Base-by-base conservation (phyloP, 2,329 filamentous ascomycete genomes). In the Didymella pomorum region DNA sequence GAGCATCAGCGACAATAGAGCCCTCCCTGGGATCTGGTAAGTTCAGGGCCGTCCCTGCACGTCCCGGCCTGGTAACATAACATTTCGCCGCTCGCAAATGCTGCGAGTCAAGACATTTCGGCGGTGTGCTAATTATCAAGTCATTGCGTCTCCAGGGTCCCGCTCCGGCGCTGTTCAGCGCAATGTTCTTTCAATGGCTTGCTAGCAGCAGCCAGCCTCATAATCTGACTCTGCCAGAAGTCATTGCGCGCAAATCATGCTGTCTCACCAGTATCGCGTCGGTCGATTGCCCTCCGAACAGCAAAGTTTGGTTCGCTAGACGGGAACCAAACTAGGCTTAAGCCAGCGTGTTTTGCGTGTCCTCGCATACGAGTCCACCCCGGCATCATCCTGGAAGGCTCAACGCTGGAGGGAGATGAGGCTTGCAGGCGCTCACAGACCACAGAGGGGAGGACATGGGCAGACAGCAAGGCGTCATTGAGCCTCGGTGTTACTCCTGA, bases 281-380 rank as follows among this genome's bases (percentile, higher is more conserved):
- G 45, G 35, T 45, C 29, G 25, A 37, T 57, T 51, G 28, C 18
- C 33, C 33, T 46, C 33, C 45, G 45, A 35, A 46, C 6, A n/a
- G 16, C 28, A 47, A 42, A 58, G 41, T 61, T 51, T 63, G 64
- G 64, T 52, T 61, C 55, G 55, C 62, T 65, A 50, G 55, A 58
- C 62, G 60, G 60, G 54, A 60, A 43, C 60, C 61, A 63, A 56
- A 43, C 14, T 58, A 43, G 55, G 23, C 43, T 29, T 16, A 31
- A 47, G 29, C 55, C 52, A 26, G 55, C 47, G 47, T 29, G 58
- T 52, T 55, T 59, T 51, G 52, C 43, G 29, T 35, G 44, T 25
- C 52, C 39, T 62, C 44, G 55, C 48, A 25, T 56, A 23, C 12
- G 26, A 16, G 16, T 35, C 14, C 4, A 28, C 26, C 20, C 59